Base-by-base conservation (phyloP, 805 yeast genomes). In the Starmera quercuum region DNA sequence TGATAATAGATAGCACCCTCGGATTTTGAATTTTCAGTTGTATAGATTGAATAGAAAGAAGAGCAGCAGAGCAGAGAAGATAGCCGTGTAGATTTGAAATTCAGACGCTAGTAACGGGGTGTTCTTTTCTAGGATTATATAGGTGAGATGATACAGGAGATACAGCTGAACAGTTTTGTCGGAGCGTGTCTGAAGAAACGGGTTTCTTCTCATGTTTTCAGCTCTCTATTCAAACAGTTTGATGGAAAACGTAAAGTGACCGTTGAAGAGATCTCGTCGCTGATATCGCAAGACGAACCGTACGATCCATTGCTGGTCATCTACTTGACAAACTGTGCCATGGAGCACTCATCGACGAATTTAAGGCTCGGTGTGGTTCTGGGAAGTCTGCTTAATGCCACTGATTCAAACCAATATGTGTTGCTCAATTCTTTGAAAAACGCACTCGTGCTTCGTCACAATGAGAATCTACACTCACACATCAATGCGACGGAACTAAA, bases 281-380 rank as follows among this genome's bases (percentile, higher is more conserved):
- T 47, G 3, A 20, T 49, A 9, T 32, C 41, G 3, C n/a, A 29
- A 3, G 16, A 13, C 12, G 26, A 20, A 3, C 32, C 32, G 1
- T 25, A 47, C 10, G 49, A 50, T 24, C 54, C 56, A n/a, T 29
- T 50, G 26, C 26, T 35, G 7, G 40, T 39, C 12, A 31, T 41
- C 17, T 51, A 46, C 29, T 29, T 51, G 6, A 25, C 41, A 6
- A 17, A 26, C 6, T 27, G 31, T 2, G 15, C 41, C 4, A 20
- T 37, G 0, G 13, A 17, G 2, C 38, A 42, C 13, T 37, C 37
- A n/a, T 27, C 42, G 5, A 36, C 41, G 2, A 20, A 26, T 7
- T 16, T 47, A 20, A 41, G 35, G 19, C 36, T 47, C 12, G 24
- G 47, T 2, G 32, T 28, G 2, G 26, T 51, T 8, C 14, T 49